Percentiles rank a stretch among this genome's conserved stretches.
Evolutionary conservation across 495 filamentous ascomycete genomes (phyloP).

Genomic region (Penicillium soppii): DNA sequence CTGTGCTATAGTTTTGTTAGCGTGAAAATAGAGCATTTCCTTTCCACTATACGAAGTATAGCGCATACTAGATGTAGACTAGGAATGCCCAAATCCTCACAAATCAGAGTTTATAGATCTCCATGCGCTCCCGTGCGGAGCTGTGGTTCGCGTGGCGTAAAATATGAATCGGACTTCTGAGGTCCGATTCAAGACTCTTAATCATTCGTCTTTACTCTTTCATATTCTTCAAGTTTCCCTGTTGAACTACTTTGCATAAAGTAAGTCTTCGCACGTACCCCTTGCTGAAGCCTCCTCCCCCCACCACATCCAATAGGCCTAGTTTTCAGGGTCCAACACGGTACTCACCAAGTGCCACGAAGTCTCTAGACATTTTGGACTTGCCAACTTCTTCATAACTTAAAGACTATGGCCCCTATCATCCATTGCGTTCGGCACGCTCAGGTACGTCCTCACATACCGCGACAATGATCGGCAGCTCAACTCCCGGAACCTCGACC

Average conservation of each 20-base stretch:
- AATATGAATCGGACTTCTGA: conserved; percentile 15
- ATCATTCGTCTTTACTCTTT: not conserved
- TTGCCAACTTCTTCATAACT: not conserved
- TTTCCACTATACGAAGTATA: not conserved
- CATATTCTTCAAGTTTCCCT: not conserved
- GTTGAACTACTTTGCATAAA: too few relatives aligned
- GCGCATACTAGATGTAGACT: too few relatives aligned
- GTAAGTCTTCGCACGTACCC: too few relatives aligned
- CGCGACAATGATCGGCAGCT: not conserved
- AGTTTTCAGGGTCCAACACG: conserved; percentile 11
- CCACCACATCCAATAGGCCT: conserved; percentile 28
- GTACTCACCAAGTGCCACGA: too few relatives aligned
- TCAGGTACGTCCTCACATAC: conserved; percentile 35
- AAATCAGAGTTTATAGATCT: conserved; percentile 12
- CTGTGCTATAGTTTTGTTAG: conserved; percentile 1
- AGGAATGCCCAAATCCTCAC: not conserved
- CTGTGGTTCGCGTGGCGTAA: conserved; percentile 17
- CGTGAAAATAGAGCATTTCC: not conserved
- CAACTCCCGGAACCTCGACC: not conserved
- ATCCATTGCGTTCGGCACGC: conserved; percentile 55
- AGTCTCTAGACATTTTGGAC: conserved; percentile 6
- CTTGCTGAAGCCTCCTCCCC: conserved; percentile 6
- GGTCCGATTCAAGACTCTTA: conserved; percentile 19
- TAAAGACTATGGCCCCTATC: conserved; percentile 36
- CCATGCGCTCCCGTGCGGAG: conserved; percentile 1